Evolutionary conservation across 176 grass and related monocot genomes (phyloP), one percentile per base, ranked within the genome.

Genomic region (Cymbopogon citratus): DNA sequence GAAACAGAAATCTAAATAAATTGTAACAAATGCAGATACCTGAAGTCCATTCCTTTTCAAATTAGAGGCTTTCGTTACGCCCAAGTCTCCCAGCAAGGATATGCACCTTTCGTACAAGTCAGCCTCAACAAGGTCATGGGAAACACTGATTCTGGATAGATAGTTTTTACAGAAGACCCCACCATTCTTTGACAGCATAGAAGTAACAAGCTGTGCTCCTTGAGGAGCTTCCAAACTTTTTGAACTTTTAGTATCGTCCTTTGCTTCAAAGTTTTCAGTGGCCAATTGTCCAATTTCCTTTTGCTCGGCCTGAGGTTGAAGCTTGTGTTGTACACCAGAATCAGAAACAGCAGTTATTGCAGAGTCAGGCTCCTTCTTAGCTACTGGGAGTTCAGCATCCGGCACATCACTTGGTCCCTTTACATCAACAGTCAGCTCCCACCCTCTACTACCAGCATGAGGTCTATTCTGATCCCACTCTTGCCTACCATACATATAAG

Each of bases 381-480:
- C 65, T 87, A 77, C 65, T 59, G 74, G 60, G 89, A 84, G 65
- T 79, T 95, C 89, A 72, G 75, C 66, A 77, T 82, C 86, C 23
- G 29, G 21, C 18, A 86, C 43, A 39, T 90, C 78, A 65, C 66
- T 89, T 89, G 88, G 88, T 36, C 66, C 87, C 87, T 95, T 93
- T 66, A 73, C 69, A 74, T 89, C 89, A 67, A 63, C 73, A 82
- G 83, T 79, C 63, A 80, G 36, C 69, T 89, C 92, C 92, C 89
- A 94, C 6, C 90, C 85, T 84, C 80, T 96, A 65, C 62, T 79
- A 40, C 71, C 63, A 81, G 63, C 71, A 85, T 83, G 80, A 25
- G 41, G 48, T 54, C 91, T 93, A 84, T 85, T 96, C 69, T 89
- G 90, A 71, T 99, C 89, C 95, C 90, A 98, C 12, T 90, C 89